These are phyloP conservation scores for Ganoderma sinense DNA, from an alignment of 1,284 basidiomycete genomes.

Conservation along the genomic window DNA sequence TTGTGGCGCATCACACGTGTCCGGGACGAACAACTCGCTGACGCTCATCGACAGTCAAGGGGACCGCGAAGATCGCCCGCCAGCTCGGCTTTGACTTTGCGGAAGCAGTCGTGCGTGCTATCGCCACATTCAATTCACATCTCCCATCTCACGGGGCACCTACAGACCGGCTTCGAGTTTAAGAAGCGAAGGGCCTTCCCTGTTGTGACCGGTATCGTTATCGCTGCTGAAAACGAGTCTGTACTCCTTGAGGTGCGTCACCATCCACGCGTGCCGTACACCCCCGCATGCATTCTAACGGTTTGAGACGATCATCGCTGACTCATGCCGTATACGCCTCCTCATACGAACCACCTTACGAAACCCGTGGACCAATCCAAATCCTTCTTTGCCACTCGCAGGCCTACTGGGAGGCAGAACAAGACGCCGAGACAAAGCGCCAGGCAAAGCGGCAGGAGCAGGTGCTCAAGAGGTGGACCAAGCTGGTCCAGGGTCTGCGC, in stretches of 20 bases:
- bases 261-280: background rate
- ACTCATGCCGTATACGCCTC: background rate
- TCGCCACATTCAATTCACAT: constrained; percentile 12
- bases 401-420: constrained; percentile 88
- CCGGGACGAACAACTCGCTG: background rate
- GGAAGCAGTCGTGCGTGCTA: constrained; percentile 83
- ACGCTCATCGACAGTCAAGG: constrained; percentile 68
- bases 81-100: constrained; percentile 90
- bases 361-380: background rate
- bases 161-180: constrained; percentile 93
- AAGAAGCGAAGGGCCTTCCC: constrained; percentile 90
- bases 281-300: background rate
- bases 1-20: background rate
- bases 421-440: constrained; percentile 81
- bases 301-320: background rate
- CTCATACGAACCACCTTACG: background rate
- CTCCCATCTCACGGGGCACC: constrained; percentile 16
- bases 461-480: constrained; percentile 89
- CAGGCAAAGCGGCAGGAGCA: constrained; percentile 80
- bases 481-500: constrained; percentile 87
- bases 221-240: constrained; percentile 83
- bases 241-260: constrained; percentile 75
- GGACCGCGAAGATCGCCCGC: constrained; percentile 88
- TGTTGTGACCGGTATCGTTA: constrained; percentile 86
- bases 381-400: constrained; percentile 39